Conservation (phyloP, 192 early-diverging fungal species). For the Coemansia sp. region DNA sequence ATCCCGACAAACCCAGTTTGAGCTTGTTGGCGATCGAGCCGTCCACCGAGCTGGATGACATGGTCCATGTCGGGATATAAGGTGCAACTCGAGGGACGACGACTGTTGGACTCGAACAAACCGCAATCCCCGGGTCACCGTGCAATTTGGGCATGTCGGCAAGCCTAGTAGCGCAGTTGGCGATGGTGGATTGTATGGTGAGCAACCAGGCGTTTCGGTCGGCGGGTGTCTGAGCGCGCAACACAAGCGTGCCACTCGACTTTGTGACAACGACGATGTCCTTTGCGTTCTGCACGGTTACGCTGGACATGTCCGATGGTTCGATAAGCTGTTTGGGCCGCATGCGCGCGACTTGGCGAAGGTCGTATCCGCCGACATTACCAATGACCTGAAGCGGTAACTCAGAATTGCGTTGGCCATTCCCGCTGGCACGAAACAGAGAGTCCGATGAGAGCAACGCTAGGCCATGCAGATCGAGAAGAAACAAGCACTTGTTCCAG, state of each 20-base stretch:
- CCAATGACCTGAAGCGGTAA: constrained; percentile 25
- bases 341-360: neutral
- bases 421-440: constrained; percentile 9
- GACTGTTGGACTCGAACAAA: neutral
- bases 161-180: neutral
- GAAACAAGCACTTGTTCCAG: constrained; percentile 42
- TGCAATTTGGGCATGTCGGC: constrained; percentile 1
- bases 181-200: neutral
- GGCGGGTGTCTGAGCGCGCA: constrained; percentile 30
- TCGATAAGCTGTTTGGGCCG: constrained; percentile 32
- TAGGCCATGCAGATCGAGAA: constrained; percentile 28
- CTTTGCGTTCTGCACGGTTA: constrained; percentile 27
- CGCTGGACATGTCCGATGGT: constrained; percentile 17
- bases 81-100: neutral
- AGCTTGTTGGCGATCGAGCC: neutral
- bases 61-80: constrained; percentile 3
- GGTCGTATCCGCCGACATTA: constrained; percentile 18
- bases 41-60: neutral
- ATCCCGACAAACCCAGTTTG: neutral
- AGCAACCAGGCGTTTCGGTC: constrained; percentile 20
- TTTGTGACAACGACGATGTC: constrained; percentile 29
- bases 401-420: neutral
- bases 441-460: constrained; percentile 24
- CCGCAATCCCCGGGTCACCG: neutral
- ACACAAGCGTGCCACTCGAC: constrained; percentile 20